Base-by-base conservation (phyloP, 164 flowering plant genomes). In the Litsea cubeba region DNA sequence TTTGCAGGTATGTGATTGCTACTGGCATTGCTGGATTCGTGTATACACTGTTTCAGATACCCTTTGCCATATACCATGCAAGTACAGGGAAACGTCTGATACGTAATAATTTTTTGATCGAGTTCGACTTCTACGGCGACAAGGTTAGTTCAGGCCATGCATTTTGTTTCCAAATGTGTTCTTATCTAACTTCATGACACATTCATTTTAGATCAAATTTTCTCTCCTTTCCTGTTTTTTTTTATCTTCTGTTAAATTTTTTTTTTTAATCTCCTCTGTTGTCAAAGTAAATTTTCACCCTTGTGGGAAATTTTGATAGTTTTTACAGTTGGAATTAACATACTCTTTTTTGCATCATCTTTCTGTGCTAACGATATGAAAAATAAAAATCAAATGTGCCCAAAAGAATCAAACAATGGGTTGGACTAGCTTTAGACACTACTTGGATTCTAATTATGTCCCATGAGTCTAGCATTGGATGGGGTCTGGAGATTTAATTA, bases 81-180 rank as follows among this genome's bases (percentile, higher is more conserved):
- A 7, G 58, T 51, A 77, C 77, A 0, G 81, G 70, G 65, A 88
- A 85, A 79, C 79, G 84, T 78, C 3, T 82, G 81, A 71, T 83
- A 0, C 75, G 78, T n/a, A 68, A 76, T 49, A 75, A 40, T 0
- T 78, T 63, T 57, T 35, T 82, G 63, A 82, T 79, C 0, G 78
- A 76, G 25, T 83, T 83, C 20, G 91, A 85, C 50, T 86, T 86
- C 69, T 86, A 77, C 18, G 82, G 79, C 5, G 91, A 86, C 72
- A 86, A 83, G 87, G 87, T 85, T 40, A 40, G 46, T 40, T 40
- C 2, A 8, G 46, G 46, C 11, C 7, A 22, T 73, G 62, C 71
- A 50, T 49, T 69, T 69, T 24, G 26, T 69, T 50, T 50, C 49
- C 46, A 40, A 40, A 40, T 40, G 10, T 40, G 0, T 40, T 40